Evolutionary conservation across 75 land plant genomes (phyloP), one percentile per base, ranked within the genome.

Genomic region (Adiantum capillusveneris): DNA sequence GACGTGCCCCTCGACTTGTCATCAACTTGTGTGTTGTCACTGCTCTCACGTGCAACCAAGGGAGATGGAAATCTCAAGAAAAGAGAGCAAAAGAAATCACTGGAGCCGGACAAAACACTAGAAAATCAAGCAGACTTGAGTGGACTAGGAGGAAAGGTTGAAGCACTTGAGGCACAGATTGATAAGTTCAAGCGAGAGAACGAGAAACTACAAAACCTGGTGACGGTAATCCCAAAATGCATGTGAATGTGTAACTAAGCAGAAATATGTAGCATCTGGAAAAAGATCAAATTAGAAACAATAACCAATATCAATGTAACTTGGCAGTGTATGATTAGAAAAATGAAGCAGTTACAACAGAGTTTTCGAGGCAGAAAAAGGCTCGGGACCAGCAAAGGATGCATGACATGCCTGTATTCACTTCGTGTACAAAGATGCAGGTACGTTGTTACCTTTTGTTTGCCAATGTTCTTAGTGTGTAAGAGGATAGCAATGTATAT

Each of bases 181-280:
- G 14, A 46, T 14, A 46, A 46, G 50, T 46, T 46, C 50, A 46
- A 46, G 50, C 50, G 22, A 6, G 50, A 46, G 50, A 46, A 46
- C 14, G 14, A 14, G 3, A 46, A 46, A 18, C 14, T 46, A 17
- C 50, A 17, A 21, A 46, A 46, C 3, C 6, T 46, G 22, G 3
- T 46, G 50, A 46, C 5, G 50, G 50, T 46, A 34, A 34, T n/a
- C n/a, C n/a, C n/a, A n/a, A n/a, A n/a, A n/a, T n/a, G n/a, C 37
- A 34, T 34, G 37, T 9, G 9, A 34, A 34, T 34, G 9, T 9
- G 43, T 9, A 9, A 41, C 43, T 41, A 41, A 41, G 14, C 14
- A 41, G 43, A 14, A 9, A 41, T 9, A 41, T 9, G 43, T 14
- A 41, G 14, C 43, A 41, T 41, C 14, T 41, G 9, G 43, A 41